Evolutionary conservation across 345 rosid species (phyloP), one percentile per base, ranked within the genome.

Genomic region (Aurinia saxatilis): DNA sequence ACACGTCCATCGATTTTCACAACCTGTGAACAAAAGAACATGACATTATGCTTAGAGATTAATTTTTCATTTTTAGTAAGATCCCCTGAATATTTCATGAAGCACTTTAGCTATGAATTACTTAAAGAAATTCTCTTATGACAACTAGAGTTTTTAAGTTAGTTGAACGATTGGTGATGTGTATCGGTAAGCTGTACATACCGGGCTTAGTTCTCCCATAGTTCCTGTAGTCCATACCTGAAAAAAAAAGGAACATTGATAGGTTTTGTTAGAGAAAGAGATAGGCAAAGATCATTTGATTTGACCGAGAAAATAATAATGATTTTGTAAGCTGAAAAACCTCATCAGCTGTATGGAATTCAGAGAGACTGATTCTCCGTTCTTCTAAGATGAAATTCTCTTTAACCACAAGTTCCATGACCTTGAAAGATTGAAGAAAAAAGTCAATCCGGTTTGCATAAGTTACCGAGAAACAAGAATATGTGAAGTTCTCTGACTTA

Each of bases 221-320:
- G 95, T 88, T 73, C 98, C 96, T 0, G 96, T 91, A 15, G 96
- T 88, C 88, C 87, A 91, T 15, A 84, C 91, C 98, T 91, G 77
- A 60, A 69, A 12, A 37, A 7, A 8, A 1, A 63, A 13, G 56
- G 21, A 54, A 4, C 25, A 21, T 47, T 52, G 39, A 57, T 9
- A 19, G 10, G 2, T 29, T 29, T 36, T 56, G 48, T 13, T 35
- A 21, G 5, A 29, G 13, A 10, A 13, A 52, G 21, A 40, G 35
- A 41, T 42, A 51, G 16, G 13, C 38, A 16, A 7, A 35, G 2
- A 21, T 60, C 5, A 23, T 4, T 52, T 36, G 10, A 17, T 52
- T 12, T 31, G 23, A 25, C 4, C 5, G 6, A 1, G 6, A 12
- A 33, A 27, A 10, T 5, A 10, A 7, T 40, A 59, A 48, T 18